Evolutionary conservation across 2,329 filamentous ascomycete genomes (phyloP), one percentile per base, ranked within the genome.

Genomic region (Epichloe scottii): DNA sequence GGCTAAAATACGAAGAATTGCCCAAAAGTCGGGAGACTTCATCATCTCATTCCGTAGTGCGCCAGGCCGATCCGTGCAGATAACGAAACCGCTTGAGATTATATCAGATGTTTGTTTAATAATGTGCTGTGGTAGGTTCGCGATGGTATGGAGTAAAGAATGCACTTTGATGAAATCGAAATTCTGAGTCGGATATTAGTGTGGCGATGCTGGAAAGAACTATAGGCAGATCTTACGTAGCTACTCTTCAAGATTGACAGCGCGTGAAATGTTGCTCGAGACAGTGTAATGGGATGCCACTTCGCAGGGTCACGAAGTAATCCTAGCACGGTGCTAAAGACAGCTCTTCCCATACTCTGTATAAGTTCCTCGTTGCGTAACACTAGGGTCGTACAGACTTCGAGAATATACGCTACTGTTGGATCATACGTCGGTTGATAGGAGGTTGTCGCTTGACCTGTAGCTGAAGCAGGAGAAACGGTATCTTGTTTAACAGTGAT

Each of bases 21-120:
- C 85, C 93, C 93, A 98, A 66, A 98, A 97, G 63, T 98, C 93
- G 0, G 93, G 93, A 17, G 91, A 97, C 14, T 88, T 91, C 68
- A 95, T 94, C 58, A 97, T 87, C 68, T 97, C 91, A 58, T 87
- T 95, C 52, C 88, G 82, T 30, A 98, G 72, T 12, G 86, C 81
- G 26, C 83, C 82, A 0, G 88, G 81, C 53, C 85, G 81, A 48
- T 85, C 82, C 57, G 95, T 87, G 60, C 90, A 96, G 43, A 83
- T 75, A 43, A 83, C 79, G 26, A 98, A 72, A 0, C 91, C 91
- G 59, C 86, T 84, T 17, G 95, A 73, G 1, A 94, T 80, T 4
- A 88, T 78, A 34, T 81, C 74, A 0, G 89, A 85, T 15, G 87
- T 85, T 64, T 85, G 86, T 49, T 85, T 81, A 19, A 97, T 73